Conservation (phyloP, 176 grass and related monocot genomes). For the Juncus inflexus region DNA sequence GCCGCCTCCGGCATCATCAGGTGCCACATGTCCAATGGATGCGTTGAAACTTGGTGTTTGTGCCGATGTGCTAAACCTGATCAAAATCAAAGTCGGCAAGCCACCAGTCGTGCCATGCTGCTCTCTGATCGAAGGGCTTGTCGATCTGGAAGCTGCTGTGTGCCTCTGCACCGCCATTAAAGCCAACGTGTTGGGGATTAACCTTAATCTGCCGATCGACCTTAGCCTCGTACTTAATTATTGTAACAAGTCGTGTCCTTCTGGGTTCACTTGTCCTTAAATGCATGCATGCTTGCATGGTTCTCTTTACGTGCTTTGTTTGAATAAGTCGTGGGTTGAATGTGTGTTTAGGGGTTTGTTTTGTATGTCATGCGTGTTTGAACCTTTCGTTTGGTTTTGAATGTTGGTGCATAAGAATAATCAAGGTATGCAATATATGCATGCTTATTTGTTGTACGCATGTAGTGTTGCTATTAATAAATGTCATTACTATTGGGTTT, state of each 20-base stretch:
- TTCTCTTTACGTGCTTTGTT: neutral
- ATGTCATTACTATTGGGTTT: too few relatives aligned
- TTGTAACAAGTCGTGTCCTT: constrained; percentile 50
- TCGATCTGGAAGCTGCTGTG: constrained; percentile 24
- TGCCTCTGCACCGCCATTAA: constrained; percentile 33
- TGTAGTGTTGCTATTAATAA: too few relatives aligned
- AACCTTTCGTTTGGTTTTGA: too few relatives aligned
- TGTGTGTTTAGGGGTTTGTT: too few relatives aligned
- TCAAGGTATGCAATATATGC: too few relatives aligned
- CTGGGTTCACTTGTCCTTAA: constrained; percentile 47
- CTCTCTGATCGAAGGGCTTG: constrained; percentile 40
- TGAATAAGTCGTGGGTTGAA: too few relatives aligned
- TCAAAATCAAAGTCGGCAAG: constrained; percentile 26
- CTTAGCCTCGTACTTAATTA: constrained; percentile 51
- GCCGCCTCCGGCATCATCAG: neutral
- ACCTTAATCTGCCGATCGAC: constrained; percentile 41
- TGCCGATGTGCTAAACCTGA: constrained; percentile 30
- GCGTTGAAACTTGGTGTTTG: constrained; percentile 42
- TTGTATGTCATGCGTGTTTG: too few relatives aligned
- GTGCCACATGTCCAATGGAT: constrained; percentile 31
- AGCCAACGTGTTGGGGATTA: constrained; percentile 49
- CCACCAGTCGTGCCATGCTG: constrained; percentile 31
- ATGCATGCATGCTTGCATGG: neutral
- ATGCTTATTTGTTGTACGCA: too few relatives aligned
- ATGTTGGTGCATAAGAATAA: too few relatives aligned